Conservation (phyloP, 805 yeast species). For the Nakazawaea ernobii region DNA sequence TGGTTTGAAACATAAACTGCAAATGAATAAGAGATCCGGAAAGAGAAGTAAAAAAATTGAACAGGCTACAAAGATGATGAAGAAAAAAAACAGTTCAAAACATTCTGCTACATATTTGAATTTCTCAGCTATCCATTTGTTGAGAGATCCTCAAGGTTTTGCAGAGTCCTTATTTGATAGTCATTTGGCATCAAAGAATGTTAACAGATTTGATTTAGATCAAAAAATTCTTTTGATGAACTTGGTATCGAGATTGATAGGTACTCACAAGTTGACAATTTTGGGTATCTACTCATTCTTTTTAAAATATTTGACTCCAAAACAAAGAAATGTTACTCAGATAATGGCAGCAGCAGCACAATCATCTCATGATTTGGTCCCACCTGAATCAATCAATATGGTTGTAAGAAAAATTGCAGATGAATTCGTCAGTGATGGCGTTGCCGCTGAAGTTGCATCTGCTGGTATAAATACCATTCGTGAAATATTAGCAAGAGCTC, state of each 20-base stretch:
- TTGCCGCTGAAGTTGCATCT: conserved; percentile 94
- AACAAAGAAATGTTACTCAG: conserved; percentile 90
- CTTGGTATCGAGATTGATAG: conserved; percentile 80
- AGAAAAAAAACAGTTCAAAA: conserved; percentile 56
- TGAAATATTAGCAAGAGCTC: conserved; percentile 89
- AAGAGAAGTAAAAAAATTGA: conserved; percentile 65
- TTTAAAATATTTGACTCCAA: conserved; percentile 87
- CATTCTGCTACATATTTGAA: conserved; percentile 68
- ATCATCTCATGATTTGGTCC: conserved; percentile 93
- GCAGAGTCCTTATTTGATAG: conserved; percentile 76
- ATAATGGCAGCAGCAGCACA: conserved; percentile 97
- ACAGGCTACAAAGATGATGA: conserved; percentile 60
- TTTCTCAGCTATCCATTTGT: conserved; percentile 89
- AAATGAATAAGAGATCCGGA: conserved; percentile 74
- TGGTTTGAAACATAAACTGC: conserved; percentile 73
- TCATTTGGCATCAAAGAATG: conserved; percentile 65
- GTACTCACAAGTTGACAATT: conserved; percentile 89
- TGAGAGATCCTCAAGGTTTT: conserved; percentile 97
- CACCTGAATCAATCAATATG: conserved; percentile 82
- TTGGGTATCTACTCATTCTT: conserved; percentile 86
- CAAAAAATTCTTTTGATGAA: conserved; percentile 88
- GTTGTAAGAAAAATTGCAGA: conserved; percentile 91
- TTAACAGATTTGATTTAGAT: conserved; percentile 72
- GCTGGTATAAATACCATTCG: conserved; percentile 96
- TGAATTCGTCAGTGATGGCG: conserved; percentile 98